A percentile compares a stretch with the other conserved stretches of the same genome.
These are phyloP conservation scores for Penicillium maclennaniae DNA, from an alignment of 495 filamentous ascomycete genomes.

Conservation along the genomic window DNA sequence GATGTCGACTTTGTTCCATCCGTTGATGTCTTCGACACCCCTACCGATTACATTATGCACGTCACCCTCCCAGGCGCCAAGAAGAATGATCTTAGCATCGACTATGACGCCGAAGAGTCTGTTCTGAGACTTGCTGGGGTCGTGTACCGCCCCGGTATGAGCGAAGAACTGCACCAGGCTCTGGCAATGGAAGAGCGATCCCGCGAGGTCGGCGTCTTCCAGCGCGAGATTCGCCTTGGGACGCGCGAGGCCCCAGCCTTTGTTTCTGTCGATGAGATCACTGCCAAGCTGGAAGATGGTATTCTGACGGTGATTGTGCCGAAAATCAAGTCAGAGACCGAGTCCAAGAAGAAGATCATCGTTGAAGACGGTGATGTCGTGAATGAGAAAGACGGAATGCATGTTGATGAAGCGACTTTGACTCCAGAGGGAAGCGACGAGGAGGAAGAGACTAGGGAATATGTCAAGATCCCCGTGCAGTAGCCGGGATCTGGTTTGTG, in stretches of 20 bases:
- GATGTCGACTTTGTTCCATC: slow-evolving; percentile 57
- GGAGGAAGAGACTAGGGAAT: slow-evolving; percentile 26
- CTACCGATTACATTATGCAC: slow-evolving; percentile 60
- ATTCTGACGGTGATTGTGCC: slow-evolving; percentile 64
- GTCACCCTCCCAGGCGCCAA: slow-evolving; percentile 71
- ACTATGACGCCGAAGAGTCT: slow-evolving; percentile 65
- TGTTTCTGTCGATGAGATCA: slow-evolving; percentile 62
- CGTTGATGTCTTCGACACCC: slow-evolving; percentile 69
- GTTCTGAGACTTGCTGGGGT: slow-evolving; percentile 65
- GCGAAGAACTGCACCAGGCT: slow-evolving; percentile 66
- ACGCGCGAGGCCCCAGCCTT: slow-evolving; percentile 52
- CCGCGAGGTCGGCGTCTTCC: slow-evolving; percentile 64
- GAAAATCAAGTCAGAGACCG: slow-evolving; percentile 49
- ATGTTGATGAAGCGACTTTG: slow-evolving; percentile 18
- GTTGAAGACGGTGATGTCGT: slow-evolving; percentile 17
- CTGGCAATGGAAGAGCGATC: slow-evolving; percentile 60
- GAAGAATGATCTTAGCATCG: slow-evolving; percentile 72
- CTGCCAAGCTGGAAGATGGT: slow-evolving; percentile 69
- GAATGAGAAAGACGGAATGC: slow-evolving; percentile 20
- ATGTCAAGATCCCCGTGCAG: slow-evolving; percentile 30
- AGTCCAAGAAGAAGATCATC: slow-evolving; percentile 25
- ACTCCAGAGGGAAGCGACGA: slow-evolving; percentile 20
- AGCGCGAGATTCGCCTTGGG: slow-evolving; percentile 61
- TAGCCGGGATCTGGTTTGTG: slow-evolving; percentile 1
- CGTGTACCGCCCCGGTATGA: slow-evolving; percentile 60